These are phyloP conservation scores for Crinitomyces ghanaensis DNA, from an alignment of 805 yeast species.

Conservation along the genomic window DNA sequence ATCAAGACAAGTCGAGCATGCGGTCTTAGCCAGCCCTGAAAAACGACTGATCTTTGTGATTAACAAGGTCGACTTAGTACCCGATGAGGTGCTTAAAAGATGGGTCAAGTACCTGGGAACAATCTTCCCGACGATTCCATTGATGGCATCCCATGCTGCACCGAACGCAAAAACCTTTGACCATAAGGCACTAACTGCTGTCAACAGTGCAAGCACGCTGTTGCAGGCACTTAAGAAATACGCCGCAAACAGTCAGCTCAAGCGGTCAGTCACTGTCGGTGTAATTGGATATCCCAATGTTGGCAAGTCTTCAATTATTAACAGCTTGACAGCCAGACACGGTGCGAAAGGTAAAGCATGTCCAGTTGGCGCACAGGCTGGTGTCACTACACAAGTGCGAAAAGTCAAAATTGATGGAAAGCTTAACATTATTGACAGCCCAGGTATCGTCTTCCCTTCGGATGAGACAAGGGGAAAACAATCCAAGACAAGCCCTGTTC, in stretches of 20 bases:
- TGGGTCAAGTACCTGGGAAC: slow-evolving; percentile 75
- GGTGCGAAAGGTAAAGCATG: slow-evolving; percentile 56
- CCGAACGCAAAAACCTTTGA: slow-evolving; percentile 58
- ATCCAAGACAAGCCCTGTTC: slow-evolving; percentile 30
- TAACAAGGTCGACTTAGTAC: slow-evolving; percentile 89
- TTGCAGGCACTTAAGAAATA: slow-evolving; percentile 75
- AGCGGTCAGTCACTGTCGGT: slow-evolving; percentile 85
- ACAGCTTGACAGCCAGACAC: slow-evolving; percentile 68
- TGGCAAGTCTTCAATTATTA: slow-evolving; percentile 90
- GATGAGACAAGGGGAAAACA: slow-evolving; percentile 27
- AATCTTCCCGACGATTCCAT: slow-evolving; percentile 85
- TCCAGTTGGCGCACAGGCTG: slow-evolving; percentile 96
- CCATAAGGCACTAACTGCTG: slow-evolving; percentile 54
- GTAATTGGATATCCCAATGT: slow-evolving; percentile 97
- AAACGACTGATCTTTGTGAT: slow-evolving; percentile 78
- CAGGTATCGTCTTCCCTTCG: slow-evolving; percentile 91
- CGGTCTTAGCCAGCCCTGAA: slow-evolving; percentile 65
- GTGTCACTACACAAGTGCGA: slow-evolving; percentile 85
- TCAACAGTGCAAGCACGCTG: slow-evolving; percentile 61
- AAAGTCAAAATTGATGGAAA: slow-evolving; percentile 88
- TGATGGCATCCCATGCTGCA: slow-evolving; percentile 64
- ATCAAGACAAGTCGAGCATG: slow-evolving; percentile 82
- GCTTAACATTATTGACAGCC: slow-evolving; percentile 82
- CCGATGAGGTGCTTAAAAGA: slow-evolving; percentile 66
- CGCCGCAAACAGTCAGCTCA: slow-evolving; percentile 72